Base-by-base conservation (phyloP, 768 basidiomycete genomes). In the Agrocybe pediades region DNA sequence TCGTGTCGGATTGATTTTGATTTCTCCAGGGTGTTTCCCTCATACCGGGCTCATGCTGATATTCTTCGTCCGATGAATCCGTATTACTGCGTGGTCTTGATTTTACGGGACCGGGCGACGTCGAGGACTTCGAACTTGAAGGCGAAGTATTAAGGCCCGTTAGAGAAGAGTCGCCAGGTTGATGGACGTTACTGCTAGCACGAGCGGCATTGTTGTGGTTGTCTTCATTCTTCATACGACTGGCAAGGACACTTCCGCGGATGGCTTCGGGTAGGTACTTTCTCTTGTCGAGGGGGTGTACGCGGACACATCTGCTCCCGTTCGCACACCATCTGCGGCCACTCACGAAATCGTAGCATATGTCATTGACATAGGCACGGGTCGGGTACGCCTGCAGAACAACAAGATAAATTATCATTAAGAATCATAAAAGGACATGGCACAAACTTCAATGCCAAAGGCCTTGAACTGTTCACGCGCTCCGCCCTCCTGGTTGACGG, bases 261-360 rank as follows among this genome's bases (percentile, higher is more conserved):
- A 56, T 49, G 4, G 46, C 62, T 0, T 21, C 26, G 1, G 49
- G 27, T 8, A 58, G 24, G 44, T 62, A 66, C 0, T 40, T 26
- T 0, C 17, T 2, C 39, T 58, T 67, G 41, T 68, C 54, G 15
- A 58, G 47, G 2, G 72, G 72, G 47, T 74, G 72, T 9, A 72
- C 58, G 2, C 68, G 65, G 27, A 13, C 15, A 36, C 75, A 77
- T 2, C 42, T 17, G 6, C 26, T 36, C 11, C 60, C 57, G 21
- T 49, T 41, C 0, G 6, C 9, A 45, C 75, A 76, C 39, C 54
- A 48, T 11, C 56, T 46, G 1, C 16, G 24, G 20, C 11, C 13
- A n/a, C 42, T 50, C 15, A 72, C 47, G 54, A 68, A 75, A 16
- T 65, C 53, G 16, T 54, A 63, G 54, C 75, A 77, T 6, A 75